phyloP scores from a whole-genome alignment of 139 green algal genomes.

The Chlamydomonas applanata region DNA sequence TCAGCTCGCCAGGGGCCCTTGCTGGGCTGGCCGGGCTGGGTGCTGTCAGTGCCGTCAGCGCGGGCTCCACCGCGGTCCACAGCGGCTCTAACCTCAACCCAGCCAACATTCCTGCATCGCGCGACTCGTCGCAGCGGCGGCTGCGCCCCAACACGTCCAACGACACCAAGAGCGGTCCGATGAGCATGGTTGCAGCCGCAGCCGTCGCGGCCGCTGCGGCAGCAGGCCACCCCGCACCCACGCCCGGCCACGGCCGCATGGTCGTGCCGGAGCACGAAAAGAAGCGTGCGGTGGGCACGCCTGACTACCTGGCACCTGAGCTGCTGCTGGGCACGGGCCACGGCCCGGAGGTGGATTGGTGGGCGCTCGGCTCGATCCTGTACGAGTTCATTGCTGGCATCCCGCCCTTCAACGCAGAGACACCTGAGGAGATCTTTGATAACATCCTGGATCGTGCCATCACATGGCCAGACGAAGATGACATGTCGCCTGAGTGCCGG shows the following conservation, averaged over 20 bases:
- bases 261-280: conserved; percentile 37
- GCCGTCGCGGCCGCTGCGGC: not conserved
- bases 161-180: too few relatives aligned
- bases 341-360: conserved; percentile 88
- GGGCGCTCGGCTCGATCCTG: conserved; percentile 84
- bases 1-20: too few relatives aligned
- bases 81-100: too few relatives aligned
- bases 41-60: too few relatives aligned
- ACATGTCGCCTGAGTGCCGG: conserved; percentile 64
- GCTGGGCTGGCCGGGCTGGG: too few relatives aligned
- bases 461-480: conserved; percentile 61
- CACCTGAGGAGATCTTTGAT: conserved; percentile 89
- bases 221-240: not conserved
- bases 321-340: conserved; percentile 74
- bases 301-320: conserved; percentile 95
- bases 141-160: too few relatives aligned
- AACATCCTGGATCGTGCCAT: conserved; percentile 85
- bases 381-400: conserved; percentile 82
- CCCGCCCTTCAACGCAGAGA: conserved; percentile 87
- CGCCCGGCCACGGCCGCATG: conserved; percentile 22
- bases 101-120: too few relatives aligned
- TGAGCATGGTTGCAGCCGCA: too few relatives aligned
- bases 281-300: conserved; percentile 78
- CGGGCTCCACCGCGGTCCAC: too few relatives aligned
- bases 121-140: too few relatives aligned